Base-by-base conservation (phyloP, 495 filamentous ascomycete species). In the Penicillium mononematosum region DNA sequence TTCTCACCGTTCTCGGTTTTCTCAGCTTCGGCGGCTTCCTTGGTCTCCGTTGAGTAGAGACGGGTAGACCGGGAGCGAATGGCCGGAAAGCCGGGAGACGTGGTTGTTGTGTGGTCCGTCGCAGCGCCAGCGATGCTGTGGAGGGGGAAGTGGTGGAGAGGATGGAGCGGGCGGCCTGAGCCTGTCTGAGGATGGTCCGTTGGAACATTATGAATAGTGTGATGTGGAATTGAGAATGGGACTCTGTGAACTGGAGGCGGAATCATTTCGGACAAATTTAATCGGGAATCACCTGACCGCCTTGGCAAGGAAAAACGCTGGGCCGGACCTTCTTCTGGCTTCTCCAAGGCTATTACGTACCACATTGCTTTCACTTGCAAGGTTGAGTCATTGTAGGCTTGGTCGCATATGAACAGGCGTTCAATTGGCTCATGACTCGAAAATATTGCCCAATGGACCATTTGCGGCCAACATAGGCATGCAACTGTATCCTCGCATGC, bases 101-200 rank as follows among this genome's bases (percentile, higher is more conserved):
- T 58, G 70, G 73, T 45, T 71, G 64, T 51, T 67, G 75, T 65
- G 74, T 69, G 44, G 73, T 66, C 61, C 66, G 71, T 55, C 70
- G 71, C 60, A 76, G 56, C 46, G 71, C 64, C 55, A 68, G 66
- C 47, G 73, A 59, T 34, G 72, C 62, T 34, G 64, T 50, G 39
- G 70, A 65, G 31, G 70, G 58, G 50, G 70, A 70, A 52, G 72
- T 68, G 56, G 70, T 41, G 45, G 72, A 61, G 38, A 75, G 61
- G 44, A 67, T 56, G 59, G 76, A 74, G 62, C 71, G 71, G 58
- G 69, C 66, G 54, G 73, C 74, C 66, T 73, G 72, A 32, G 66
- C 65, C 58, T 78, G 75, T 75, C 73, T 73, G 61, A 79, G 53
- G 54, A 78, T 50, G 29, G 70, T 73, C 59, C 75, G 70, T 62